These are phyloP conservation scores for Apiotrichum gracile DNA, from an alignment of 1,284 basidiomycete genomes.

Conservation along the genomic window DNA sequence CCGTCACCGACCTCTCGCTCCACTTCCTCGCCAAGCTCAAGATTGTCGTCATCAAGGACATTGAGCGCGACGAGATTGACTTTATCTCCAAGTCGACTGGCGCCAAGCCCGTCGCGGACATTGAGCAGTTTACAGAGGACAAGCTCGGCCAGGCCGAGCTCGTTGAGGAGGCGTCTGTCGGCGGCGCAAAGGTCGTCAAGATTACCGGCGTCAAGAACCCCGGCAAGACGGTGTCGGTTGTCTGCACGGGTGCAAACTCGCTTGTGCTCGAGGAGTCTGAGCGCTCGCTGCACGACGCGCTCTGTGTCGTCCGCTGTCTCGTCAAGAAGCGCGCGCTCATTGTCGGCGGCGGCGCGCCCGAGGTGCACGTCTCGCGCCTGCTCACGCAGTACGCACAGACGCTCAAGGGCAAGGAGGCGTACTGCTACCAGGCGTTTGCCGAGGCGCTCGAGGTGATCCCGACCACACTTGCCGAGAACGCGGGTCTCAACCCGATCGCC, in stretches of 20 bases:
- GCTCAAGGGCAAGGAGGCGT: constrained; percentile 96
- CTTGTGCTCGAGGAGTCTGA: constrained; percentile 97
- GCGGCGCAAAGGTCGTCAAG: constrained; percentile 86
- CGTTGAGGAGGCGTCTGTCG: constrained; percentile 81
- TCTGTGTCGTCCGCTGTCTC: constrained; percentile 95
- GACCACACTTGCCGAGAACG: constrained; percentile 96
- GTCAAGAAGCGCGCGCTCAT: constrained; percentile 98
- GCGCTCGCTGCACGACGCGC: constrained; percentile 93
- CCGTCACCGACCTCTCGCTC: constrained; percentile 96
- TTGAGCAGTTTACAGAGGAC: constrained; percentile 97
- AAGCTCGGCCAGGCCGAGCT: constrained; percentile 95
- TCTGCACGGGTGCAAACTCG: constrained; percentile 90
- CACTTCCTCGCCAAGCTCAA: constrained; percentile 97
- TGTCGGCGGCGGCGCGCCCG: constrained; percentile 94
- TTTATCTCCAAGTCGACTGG: constrained; percentile 93
- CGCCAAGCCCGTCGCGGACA: constrained; percentile 94
- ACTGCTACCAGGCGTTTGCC: constrained; percentile 97
- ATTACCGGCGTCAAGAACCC: constrained; percentile 94
- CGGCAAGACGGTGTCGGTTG: constrained; percentile 89
- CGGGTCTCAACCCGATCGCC: constrained; percentile 93
- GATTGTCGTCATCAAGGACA: constrained; percentile 94
- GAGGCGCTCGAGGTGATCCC: constrained; percentile 98
- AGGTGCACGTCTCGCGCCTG: constrained; percentile 94
- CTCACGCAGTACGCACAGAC: constrained; percentile 89
- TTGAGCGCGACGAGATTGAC: constrained; percentile 98